Conservation (phyloP, 2,329 filamentous ascomycete species). For the Amauroascus verrucosus region DNA sequence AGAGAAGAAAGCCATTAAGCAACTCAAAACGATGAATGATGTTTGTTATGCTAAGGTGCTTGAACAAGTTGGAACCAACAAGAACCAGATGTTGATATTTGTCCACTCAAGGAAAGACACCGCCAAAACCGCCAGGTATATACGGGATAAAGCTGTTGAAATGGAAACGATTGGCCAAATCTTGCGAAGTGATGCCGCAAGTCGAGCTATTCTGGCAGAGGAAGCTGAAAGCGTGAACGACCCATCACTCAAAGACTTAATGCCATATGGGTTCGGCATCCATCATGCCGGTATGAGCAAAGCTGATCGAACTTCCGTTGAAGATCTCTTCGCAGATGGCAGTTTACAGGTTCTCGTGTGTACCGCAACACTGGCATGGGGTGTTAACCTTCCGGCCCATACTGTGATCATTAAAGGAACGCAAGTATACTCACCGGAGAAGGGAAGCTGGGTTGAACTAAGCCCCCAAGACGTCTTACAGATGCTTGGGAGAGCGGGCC, state of each 20-base stretch:
- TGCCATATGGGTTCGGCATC: constrained; percentile 95
- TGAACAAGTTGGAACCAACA: constrained; percentile 84
- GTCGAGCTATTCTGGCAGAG: constrained; percentile 74
- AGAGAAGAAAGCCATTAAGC: constrained; percentile 97
- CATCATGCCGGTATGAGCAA: constrained; percentile 97
- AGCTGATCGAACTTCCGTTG: constrained; percentile 87
- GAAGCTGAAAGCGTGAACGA: constrained; percentile 76
- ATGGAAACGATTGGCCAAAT: constrained; percentile 95
- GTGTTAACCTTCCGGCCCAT: constrained; percentile 94
- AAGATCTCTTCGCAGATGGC: constrained; percentile 85
- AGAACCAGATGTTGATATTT: constrained; percentile 98
- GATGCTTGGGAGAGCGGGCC: constrained; percentile 94
- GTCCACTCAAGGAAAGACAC: constrained; percentile 98
- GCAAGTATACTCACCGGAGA: constrained; percentile 94
- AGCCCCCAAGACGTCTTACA: constrained; percentile 96
- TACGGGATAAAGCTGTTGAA: constrained; percentile 94
- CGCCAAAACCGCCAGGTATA: constrained; percentile 90
- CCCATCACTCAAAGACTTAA: constrained; percentile 77
- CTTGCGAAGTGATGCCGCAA: constrained; percentile 82
- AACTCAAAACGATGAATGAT: constrained; percentile 98
- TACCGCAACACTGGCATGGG: constrained; percentile 97
- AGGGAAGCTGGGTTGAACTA: constrained; percentile 95
- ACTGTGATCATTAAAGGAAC: constrained; percentile 99
- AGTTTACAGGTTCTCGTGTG: constrained; percentile 91
- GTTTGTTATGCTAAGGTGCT: constrained; percentile 96